Conservation (phyloP, 2,329 filamentous ascomycete species). For the Fusarium sterilihyphosum region DNA sequence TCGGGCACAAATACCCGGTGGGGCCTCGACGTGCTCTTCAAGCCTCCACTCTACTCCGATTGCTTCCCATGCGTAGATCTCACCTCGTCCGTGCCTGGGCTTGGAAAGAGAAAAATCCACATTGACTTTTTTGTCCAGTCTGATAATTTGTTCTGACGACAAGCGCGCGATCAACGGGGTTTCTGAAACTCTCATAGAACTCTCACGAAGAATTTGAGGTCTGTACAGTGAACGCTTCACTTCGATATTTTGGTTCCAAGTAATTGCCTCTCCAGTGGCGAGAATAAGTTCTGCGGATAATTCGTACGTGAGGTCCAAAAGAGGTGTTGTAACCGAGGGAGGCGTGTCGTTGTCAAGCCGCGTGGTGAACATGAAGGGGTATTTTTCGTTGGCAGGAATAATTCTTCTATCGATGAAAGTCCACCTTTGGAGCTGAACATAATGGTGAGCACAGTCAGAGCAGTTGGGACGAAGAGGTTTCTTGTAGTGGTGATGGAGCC, state of each 20-base stretch:
- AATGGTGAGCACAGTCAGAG: background rate
- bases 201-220: background rate
- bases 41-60: background rate
- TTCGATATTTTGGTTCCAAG: background rate
- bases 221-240: background rate
- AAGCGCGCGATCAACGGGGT: background rate
- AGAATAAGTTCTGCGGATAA: background rate
- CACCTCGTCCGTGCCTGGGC: background rate
- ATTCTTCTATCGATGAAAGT: background rate
- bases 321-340: background rate
- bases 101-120: background rate
- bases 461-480: background rate
- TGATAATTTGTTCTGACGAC: background rate
- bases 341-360: background rate
- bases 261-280: background rate
- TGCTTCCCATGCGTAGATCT: background rate
- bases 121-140: background rate
- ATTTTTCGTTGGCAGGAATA: accelerated
- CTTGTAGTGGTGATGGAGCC: background rate
- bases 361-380: background rate
- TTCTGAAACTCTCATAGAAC: background rate
- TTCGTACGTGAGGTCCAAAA: background rate
- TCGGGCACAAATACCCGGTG: background rate
- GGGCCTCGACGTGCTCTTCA: background rate
- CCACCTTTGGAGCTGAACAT: background rate